A percentile compares a stretch with the other conserved stretches of the same genome.
Conservation (phyloP, 108 stramenopile genomes). For the Fragilaria radians region DNA sequence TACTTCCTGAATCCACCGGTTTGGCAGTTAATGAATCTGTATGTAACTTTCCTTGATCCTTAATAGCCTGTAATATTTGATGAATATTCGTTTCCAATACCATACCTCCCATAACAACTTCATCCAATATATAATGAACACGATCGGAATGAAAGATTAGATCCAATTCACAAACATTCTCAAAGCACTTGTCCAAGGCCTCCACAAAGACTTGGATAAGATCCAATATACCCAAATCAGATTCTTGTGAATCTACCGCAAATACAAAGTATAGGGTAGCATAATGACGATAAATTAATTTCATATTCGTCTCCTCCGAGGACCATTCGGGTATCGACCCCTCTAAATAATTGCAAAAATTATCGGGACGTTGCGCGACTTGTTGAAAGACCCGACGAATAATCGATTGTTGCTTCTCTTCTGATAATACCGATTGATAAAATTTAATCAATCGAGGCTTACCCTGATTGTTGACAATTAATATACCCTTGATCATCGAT, state of each 20-base stretch:
- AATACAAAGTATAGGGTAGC: slow-evolving; percentile 99
- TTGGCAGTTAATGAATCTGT: slow-evolving; percentile 53
- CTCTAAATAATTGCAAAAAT: slow-evolving; percentile 98
- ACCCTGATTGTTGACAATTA: slow-evolving; percentile 99
- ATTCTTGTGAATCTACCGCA: slow-evolving; percentile 95
- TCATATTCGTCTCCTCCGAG: slow-evolving; percentile 94
- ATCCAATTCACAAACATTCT: slow-evolving; percentile 99
- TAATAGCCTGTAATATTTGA: slow-evolving; percentile 84
- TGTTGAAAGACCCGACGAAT: slow-evolving; percentile 94
- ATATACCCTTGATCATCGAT: slow-evolving; percentile 88
- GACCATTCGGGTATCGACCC: slow-evolving; percentile 95
- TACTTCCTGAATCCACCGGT: slow-evolving; percentile 41
- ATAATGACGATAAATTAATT: slow-evolving; percentile 98
- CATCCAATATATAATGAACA: slow-evolving; percentile 86
- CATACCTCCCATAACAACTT: slow-evolving; percentile 99
- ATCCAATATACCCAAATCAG: slow-evolving; percentile 98
- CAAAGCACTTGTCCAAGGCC: slow-evolving; percentile 97
- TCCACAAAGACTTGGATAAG: slow-evolving; percentile 99
- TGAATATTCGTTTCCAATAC: slow-evolving; percentile 98
- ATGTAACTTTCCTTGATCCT: slow-evolving; percentile 92
- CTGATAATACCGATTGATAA: slow-evolving; percentile 91
- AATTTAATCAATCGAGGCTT: slow-evolving; percentile 96
- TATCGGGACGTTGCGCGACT: slow-evolving; percentile 93
- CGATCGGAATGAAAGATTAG: slow-evolving; percentile 98
- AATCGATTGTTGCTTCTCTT: slow-evolving; percentile 90